phyloP scores from a whole-genome alignment of 306 rosid genomes.

The Castanea crenata region DNA sequence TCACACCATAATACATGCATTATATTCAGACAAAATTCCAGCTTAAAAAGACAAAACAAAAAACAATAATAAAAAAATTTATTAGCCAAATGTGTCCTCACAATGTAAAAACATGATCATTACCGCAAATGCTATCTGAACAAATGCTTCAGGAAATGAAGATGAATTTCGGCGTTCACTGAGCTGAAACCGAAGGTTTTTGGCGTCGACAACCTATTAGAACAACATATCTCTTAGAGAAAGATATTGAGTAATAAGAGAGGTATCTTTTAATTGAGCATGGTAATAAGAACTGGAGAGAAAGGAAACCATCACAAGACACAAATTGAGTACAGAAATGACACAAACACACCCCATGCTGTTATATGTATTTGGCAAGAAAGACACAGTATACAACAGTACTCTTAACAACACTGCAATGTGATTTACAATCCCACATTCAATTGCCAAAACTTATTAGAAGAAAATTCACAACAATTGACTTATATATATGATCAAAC shows the following conservation, averaged over 20 bases:
- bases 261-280: background rate
- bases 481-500: background rate
- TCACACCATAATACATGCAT: background rate
- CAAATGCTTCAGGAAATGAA: constrained; percentile 83
- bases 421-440: background rate
- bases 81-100: background rate
- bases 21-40: constrained; percentile 9
- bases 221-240: constrained; percentile 24
- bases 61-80: background rate
- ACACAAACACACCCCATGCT: background rate
- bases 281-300: background rate
- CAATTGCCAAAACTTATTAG: background rate
- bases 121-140: constrained; percentile 96
- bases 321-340: background rate
- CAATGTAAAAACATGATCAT: constrained; percentile 1
- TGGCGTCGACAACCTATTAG: constrained; percentile 83
- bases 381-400: background rate
- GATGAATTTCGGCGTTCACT: constrained; percentile 58
- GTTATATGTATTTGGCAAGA: background rate
- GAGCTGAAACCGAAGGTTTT: constrained; percentile 77
- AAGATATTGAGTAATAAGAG: background rate
- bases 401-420: background rate
- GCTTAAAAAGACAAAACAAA: background rate
- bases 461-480: background rate
- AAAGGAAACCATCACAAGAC: background rate